Evolutionary conservation across 352 stramenopile genomes (phyloP), one percentile per base, ranked within the genome.

Genomic region (Phytopythium montanum): DNA sequence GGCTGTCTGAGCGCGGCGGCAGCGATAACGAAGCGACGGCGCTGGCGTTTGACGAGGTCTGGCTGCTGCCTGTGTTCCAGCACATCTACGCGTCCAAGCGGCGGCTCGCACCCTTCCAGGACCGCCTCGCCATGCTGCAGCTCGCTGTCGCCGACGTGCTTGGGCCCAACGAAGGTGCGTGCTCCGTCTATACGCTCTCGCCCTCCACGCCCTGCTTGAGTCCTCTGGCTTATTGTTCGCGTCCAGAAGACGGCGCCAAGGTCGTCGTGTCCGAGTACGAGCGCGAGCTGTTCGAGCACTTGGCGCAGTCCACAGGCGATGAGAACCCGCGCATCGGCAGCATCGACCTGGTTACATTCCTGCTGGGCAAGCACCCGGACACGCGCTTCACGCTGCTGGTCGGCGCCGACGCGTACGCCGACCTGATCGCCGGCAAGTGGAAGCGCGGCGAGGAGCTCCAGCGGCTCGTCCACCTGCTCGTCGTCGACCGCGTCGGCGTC

Each of bases 1-100:
- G 58, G 26, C 55, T 85, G 34, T 46, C 45, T 2, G 45, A 23
- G 45, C 45, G 45, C 41, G 41, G n/a, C 9, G 41, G 10, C 41
- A 28, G 41, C 23, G 5, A 5, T n/a, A n/a, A n/a, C n/a, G n/a
- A 12, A 29, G n/a, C 41, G 41, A 1, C n/a, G 41, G 14, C 21
- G 13, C 7, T 25, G 45, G 45, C 45, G 39, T 94, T 89, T 52
- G 88, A 96, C 58, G 82, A 96, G 67, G 72, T 97, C 38, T 97
- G 88, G 88, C 56, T 97, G n/a, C 52, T 96, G 53, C 88, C 88
- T 12, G 88, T 97, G 56, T 96, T 91, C 64, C 81, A 90, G 59
- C 88, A 97, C 69, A 95, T 96, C 56, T 96, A 90, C 67, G 78
- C 72, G 25, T 81, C 58, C 55, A 97, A 97, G 72, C 72, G 74